These are phyloP conservation scores for Erysimum cheiri DNA, from an alignment of 441 rosid species.

Conservation along the genomic window DNA sequence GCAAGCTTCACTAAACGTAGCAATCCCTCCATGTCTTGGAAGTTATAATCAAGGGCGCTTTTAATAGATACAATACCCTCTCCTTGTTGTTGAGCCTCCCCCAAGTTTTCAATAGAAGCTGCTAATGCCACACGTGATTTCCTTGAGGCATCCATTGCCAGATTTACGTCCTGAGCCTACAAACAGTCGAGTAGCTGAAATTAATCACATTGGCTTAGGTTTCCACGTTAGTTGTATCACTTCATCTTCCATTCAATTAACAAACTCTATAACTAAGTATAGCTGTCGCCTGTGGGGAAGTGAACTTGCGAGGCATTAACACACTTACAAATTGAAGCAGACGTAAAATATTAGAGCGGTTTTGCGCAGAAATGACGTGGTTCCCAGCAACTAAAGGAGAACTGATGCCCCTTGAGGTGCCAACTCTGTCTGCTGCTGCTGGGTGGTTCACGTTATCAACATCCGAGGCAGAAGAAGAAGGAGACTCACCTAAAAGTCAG, in stretches of 20 bases:
- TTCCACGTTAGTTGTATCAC: conserved; percentile 3
- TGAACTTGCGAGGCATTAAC: conserved; percentile 31
- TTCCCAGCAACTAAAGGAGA: conserved; percentile 82
- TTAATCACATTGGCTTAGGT: conserved; percentile 27
- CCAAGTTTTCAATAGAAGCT: conserved; percentile 58
- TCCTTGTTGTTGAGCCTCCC: conserved; percentile 54
- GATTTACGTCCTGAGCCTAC: conserved; percentile 85
- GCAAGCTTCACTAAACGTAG: conserved; percentile 85
- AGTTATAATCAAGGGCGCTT: conserved; percentile 92
- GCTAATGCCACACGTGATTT: conserved; percentile 74
- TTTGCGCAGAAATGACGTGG: conserved; percentile 63
- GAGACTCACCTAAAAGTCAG: conserved; percentile 84
- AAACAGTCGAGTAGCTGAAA: conserved; percentile 37
- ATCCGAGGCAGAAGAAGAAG: conserved; percentile 99
- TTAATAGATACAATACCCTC: conserved; percentile 70
- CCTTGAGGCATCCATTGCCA: conserved; percentile 95
- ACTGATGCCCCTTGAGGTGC: conserved; percentile 65
- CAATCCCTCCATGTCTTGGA: conserved; percentile 87
- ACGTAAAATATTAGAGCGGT: conserved; percentile 65
- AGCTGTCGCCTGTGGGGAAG: conserved; percentile 6
- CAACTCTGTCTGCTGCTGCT: conserved; percentile 66
- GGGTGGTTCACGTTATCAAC: conserved; percentile 90
- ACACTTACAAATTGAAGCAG: conserved; percentile 87
- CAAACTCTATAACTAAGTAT: conserved; percentile 15
- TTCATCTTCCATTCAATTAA: conserved; percentile 20